Base-by-base conservation (phyloP, 78 protist genomes). In the Protostelium mycophagum region DNA sequence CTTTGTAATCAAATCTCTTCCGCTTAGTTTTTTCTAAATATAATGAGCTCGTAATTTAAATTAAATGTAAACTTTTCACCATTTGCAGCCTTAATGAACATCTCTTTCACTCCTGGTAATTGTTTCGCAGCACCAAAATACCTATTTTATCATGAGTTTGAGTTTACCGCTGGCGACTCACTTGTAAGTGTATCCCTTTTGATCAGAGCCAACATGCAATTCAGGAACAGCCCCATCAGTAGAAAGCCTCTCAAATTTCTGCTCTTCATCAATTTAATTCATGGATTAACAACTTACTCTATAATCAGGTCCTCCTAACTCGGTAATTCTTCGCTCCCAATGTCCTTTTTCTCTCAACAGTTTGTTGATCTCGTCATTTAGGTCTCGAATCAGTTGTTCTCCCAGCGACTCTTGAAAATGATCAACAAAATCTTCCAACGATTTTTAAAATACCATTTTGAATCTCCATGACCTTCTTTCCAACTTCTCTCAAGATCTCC, bases 101-200 rank as follows among this genome's bases (percentile, higher is more conserved):
- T 90, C 88, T 98, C 99, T 0, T 95, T 86, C 10, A 98, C 99
- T 25, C 99, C 99, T 0, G 99, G 99, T 35, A 98, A 88, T 31
- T 98, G 93, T 36, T 84, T 87, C 34, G 99, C 99, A 31, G 98
- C 99, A n/a, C 99, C 99, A 37, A 95, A 98, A 90, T 98, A 98
- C 51, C 92, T 93, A 84, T 86, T n/a, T n/a, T 16, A n/a, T n/a
- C 28, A 36, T 29, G 84, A 1, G n/a, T n/a, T 5, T 51, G 73
- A 51, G 73, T 25, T 51, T 5, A 51, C 31, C 1, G 85, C 1
- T 31, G 34, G 85, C 34, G n/a, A 1, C 85, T 83, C 37, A 31
- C 85, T 28, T 83, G 10, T 28, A 31, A 34, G 10, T 25, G 85
- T 83, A 31, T 28, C 37, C 37, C 85, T 31, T 31, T 31, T 83